Evolutionary conservation across 23 red algal species (phyloP).

Genomic region (Agarophyton chilense): DNA sequence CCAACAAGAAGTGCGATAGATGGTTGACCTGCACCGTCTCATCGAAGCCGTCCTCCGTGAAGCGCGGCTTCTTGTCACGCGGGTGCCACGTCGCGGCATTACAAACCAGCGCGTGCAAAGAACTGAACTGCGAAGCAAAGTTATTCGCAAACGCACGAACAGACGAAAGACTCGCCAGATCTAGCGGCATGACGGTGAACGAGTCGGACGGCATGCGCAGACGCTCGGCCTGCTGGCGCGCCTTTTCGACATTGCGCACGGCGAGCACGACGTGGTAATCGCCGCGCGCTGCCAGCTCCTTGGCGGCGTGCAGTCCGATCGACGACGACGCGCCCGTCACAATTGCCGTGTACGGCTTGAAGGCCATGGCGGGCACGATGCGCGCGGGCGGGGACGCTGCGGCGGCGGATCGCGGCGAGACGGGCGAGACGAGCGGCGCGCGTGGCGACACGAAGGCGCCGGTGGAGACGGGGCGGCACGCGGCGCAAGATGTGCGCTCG

Average conservation of each 20-base stretch:
- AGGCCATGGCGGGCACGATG: slow-evolving; percentile 16
- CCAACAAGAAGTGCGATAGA: slow-evolving; percentile 92
- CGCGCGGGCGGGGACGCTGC: neutral
- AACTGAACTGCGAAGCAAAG: slow-evolving; percentile 11
- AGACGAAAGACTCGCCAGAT: slow-evolving; percentile 64
- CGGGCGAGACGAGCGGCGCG: neutral
- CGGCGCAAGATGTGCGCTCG: neutral
- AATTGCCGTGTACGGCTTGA: slow-evolving; percentile 71
- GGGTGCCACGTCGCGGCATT: slow-evolving; percentile 96
- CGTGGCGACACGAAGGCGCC: neutral
- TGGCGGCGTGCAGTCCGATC: slow-evolving; percentile 80
- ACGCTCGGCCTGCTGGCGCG: neutral
- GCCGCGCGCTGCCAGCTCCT: slow-evolving; percentile 64
- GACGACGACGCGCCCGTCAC: slow-evolving; percentile 91
- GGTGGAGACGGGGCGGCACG: neutral
- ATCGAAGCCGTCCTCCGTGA: slow-evolving; percentile 91
- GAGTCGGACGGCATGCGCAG: slow-evolving; percentile 44
- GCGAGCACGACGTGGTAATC: slow-evolving; percentile 89
- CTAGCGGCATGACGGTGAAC: slow-evolving; percentile 71
- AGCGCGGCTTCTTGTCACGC: slow-evolving; percentile 79
- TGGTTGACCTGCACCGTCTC: slow-evolving; percentile 89
- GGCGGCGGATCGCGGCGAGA: neutral
- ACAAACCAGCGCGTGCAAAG: slow-evolving; percentile 78
- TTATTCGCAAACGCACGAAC: slow-evolving; percentile 59
- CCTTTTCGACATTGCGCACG: slow-evolving; percentile 73